Evolutionary conservation across 257 asterid species (phyloP), one percentile per base, ranked within the genome.

Genomic region (Prunella vulgaris): DNA sequence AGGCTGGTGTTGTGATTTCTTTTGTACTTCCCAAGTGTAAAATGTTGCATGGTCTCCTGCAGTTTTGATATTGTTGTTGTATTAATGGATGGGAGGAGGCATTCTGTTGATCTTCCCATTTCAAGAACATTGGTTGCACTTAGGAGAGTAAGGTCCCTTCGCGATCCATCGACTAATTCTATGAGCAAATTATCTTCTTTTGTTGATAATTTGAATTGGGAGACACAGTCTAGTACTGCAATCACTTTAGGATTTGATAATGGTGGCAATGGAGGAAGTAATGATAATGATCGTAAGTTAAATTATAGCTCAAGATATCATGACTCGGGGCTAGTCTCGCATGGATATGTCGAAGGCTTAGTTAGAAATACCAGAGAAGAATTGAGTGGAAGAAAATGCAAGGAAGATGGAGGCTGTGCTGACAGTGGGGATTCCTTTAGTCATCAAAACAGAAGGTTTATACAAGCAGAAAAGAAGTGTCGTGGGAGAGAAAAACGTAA

Each of bases 151-250:
- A 83, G 85, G 84, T 89, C 96, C 5, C 93, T 89, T 63, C 84
- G 96, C 21, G 96, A 89, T 73, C 96, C 96, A 37, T 79, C 92
- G 8, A 89, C 94, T 32, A 89, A 80, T 73, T 89, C 96, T 0
- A 73, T 82, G 70, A 85, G 88, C 83, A 85, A 83, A 75, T 79
- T 86, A 22, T 77, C 90, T n/a, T 57, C 86, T 21, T 68, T 80
- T 44, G 80, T 80, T 20, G 91, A 84, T 53, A 79, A 76, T 69
- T 66, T 77, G 82, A 82, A 83, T 46, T 89, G 93, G 96, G 96
- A 89, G 60, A 83, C 84, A 9, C 75, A 83, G 77, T 84, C 85
- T 56, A 74, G 74, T 61, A 74, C 75, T 74, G 88, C 81, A 69
- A 80, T 77, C 25, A 70, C 73, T 38, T 77, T 83, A 66, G 91